Base-by-base conservation (phyloP, 1,284 basidiomycete genomes). In the Mrakiaceae sp. region DNA sequence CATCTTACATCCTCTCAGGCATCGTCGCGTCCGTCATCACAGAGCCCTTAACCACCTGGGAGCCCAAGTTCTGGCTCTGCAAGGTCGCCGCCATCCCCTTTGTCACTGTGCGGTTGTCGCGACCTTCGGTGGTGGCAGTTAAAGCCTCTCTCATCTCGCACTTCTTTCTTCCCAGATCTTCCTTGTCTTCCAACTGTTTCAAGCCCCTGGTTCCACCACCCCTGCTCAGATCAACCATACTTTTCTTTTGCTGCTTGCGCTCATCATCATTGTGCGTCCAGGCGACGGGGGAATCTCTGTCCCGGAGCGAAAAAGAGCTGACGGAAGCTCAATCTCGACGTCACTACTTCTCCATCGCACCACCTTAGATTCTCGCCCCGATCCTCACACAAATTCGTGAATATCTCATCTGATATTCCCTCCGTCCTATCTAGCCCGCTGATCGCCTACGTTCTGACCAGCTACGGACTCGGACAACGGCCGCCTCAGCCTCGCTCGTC, bases 21-120 rank as follows among this genome's bases (percentile, higher is more conserved):
- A 56, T 65, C 53, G 51, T 62, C 27, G 42, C 64, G 4, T 62
- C 60, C 3, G 14, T 47, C 10, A 3, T 61, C 14, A 49, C 53
- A 5, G 64, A 65, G 48, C 64, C 60, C 4, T 42, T 62, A 27
- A 27, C 27, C 49, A 12, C 43, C n/a, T 40, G 51, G 9, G 64
- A 66, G 40, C 64, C 64, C n/a, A 66, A 66, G 56, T 62, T 66
- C 51, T 65, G 64, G 64, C 27, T 58, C 14, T 11, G 58, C 50
- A 66, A 66, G 42, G 54, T 62, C 58, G 16, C 48, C 8, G 46
- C 48, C 8, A 62, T 66, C 5, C 64, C 64, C 9, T 6, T 42
- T 11, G 43, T 51, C 5, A 7, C 44, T 11, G 53, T 58, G 11
- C 49, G 64, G 43, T 10, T 27, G 4, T 27, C 53, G 8, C 2